Base-by-base conservation (phyloP, 495 filamentous ascomycete species). In the Aspergillus haitiensis region DNA sequence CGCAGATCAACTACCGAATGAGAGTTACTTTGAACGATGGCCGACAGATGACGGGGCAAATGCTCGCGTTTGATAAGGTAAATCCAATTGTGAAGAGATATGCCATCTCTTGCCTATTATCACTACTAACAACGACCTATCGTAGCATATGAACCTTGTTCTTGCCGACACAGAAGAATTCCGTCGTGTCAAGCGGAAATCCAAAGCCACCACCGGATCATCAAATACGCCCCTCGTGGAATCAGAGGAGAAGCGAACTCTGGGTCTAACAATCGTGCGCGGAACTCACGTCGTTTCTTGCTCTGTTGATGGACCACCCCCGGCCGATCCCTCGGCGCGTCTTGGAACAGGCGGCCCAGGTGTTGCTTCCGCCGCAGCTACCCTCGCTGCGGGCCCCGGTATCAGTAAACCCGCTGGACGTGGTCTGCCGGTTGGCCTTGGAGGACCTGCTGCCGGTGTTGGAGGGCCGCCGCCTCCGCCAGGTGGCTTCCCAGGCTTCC, bases 91-190 rank as follows among this genome's bases (percentile, higher is more conserved):
- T 13, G 11, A 9, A 10, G 34, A 3, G 33, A 13, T n/a, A 6
- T 42, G 35, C 15, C n/a, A n/a, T 1, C 36, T 40, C 35, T 16
- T 4, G 5, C 35, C 21, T 36, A 33, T 31, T n/a, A 12, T 10
- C 37, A 1, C 21, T 39, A 52, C 66, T 75, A 60, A 75, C 60
- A 68, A 34, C 31, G 59, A 46, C 45, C 49, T 58, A 40, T 12
- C 47, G 49, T 61, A 97, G 91, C 94, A 98, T 74, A 97, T 98
- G 95, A 99, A 99, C 75, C 86, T 99, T 60, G 94, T 99, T 60
- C 86, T 99, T 49, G 95, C 93, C 71, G 94, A 99, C 70, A 97
- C 95, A 69, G 94, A 99, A 84, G 94, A 99, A 75, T 98, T 97
- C 76, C 93, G 94, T 67, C 89, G 89, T 65, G 90, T 93, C 59